Evolutionary conservation across 2,329 filamentous ascomycete genomes (phyloP).

Genomic region (Lasiodiplodia theobromae): DNA sequence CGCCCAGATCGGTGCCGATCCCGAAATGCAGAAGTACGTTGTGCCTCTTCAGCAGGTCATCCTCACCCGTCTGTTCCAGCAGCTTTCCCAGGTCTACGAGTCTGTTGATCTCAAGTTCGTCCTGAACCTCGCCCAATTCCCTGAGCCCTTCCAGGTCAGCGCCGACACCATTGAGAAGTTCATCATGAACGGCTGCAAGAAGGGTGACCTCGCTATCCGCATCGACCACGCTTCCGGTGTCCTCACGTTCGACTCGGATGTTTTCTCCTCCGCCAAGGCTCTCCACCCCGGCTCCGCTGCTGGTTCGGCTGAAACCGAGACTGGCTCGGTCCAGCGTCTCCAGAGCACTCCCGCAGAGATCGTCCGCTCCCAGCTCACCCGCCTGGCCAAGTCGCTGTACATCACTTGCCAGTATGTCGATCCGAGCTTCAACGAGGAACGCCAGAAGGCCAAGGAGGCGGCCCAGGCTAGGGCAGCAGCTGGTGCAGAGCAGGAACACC

Average conservation of each 20-base stretch:
- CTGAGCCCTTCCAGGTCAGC: constrained; percentile 92
- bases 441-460: constrained; percentile 77
- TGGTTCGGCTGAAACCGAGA: constrained; percentile 86
- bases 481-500: constrained; percentile 91
- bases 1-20: constrained; percentile 87
- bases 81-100: constrained; percentile 98
- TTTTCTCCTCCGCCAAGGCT: constrained; percentile 96
- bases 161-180: constrained; percentile 97
- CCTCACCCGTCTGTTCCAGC: constrained; percentile 96
- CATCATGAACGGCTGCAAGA: constrained; percentile 99
- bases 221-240: constrained; percentile 95
- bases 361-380: constrained; percentile 90
- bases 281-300: constrained; percentile 82
- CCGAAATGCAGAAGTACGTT: constrained; percentile 98
- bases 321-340: constrained; percentile 86
- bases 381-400: constrained; percentile 88
- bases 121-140: constrained; percentile 91
- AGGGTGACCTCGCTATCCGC: constrained; percentile 94
- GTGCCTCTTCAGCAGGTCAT: constrained; percentile 97
- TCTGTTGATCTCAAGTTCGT: constrained; percentile 95
- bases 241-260: constrained; percentile 95
- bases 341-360: constrained; percentile 99
- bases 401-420: constrained; percentile 97
- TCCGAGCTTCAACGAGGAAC: constrained; percentile 82
- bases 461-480: constrained; percentile 83